phyloP scores from a whole-genome alignment of 805 yeast species.

The Vanderwaltozyma polyspora region DNA sequence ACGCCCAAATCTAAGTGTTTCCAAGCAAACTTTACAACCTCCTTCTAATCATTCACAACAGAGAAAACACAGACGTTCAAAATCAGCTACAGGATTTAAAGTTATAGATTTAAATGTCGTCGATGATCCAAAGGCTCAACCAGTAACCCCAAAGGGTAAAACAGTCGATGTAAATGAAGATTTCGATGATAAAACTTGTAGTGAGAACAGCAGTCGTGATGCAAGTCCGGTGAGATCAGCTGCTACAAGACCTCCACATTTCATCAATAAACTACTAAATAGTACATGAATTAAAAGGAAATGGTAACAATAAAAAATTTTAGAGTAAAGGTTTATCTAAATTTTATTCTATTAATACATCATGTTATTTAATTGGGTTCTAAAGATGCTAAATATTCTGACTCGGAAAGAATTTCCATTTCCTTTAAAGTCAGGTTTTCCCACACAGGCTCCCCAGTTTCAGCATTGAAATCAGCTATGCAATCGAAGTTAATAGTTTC shows the following conservation, averaged over 20 bases:
- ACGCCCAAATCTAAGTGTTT: not conserved
- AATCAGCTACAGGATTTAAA: conserved; percentile 20
- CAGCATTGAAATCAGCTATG: conserved; percentile 28
- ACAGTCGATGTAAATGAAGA: conserved; percentile 4
- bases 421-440: conserved; percentile 40
- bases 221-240: conserved; percentile 9
- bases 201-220: conserved; percentile 22
- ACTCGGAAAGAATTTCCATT: conserved; percentile 48
- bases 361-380: not conserved
- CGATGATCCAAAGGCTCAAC: conserved; percentile 8
- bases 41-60: no score
- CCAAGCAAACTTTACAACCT: not conserved
- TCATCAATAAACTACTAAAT: conserved; percentile 16
- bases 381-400: conserved; percentile 22
- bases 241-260: conserved; percentile 12
- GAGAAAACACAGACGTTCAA: conserved; percentile 21
- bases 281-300: not conserved
- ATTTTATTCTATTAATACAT: no score
- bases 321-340: no score
- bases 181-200: conserved; percentile 21
- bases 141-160: conserved; percentile 1
- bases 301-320: not conserved
- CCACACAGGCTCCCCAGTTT: conserved; percentile 30
- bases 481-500: conserved; percentile 36
- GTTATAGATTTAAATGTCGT: conserved; percentile 22